Base-by-base conservation (phyloP, 495 filamentous ascomycete species). In the Aspergillus panamensis region DNA sequence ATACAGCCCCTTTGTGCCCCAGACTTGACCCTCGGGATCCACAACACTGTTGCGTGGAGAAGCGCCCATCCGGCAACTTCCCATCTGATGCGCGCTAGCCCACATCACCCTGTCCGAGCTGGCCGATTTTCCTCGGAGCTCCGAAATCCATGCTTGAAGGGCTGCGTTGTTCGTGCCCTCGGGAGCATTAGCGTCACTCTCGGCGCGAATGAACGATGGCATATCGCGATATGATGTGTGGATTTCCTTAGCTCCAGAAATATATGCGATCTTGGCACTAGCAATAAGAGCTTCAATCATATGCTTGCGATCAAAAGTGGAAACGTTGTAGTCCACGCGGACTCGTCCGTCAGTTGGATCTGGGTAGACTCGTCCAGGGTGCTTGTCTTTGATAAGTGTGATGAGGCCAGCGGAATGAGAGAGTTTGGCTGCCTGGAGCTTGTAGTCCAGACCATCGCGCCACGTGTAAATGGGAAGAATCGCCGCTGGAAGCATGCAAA, bases 71-170 rank as follows among this genome's bases (percentile, higher is more conserved):
- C 89, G 80, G 63, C 89, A 93, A 1, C 84, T 88, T 2, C 93
- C 92, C 92, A 96, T 96, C 76, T 96, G 93, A 67, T 97, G 93
- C 2, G 91, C 92, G 44, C 77, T 81, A 30, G 77, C 83, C 58
- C 82, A 84, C 66, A 81, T 42, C 14, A 67, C 61, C 37, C 67
- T 65, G 67, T 87, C 62, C 55, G 73, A 37, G 62, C 72, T 49
- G 65, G 79, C 16, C 72, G 83, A 56, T 73, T 79, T 71, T 77
- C 80, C 55, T 74, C 86, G 74, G 3, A 94, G 55, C 42, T 81
- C 74, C 0, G 71, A 68, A 6, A 95, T 76, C 90, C 90, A 96
- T 12, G 74, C 77, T 53, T 80, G 76, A 66, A 95, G 86, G 0
- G 73, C 77, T 9, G 79, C 76, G 56, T 91, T 82, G 58, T 88